A percentile compares a stretch with the other conserved stretches of the same genome.
These are phyloP conservation scores for Vaucheria bursata DNA, from an alignment of 352 stramenopile species.

Conservation along the genomic window DNA sequence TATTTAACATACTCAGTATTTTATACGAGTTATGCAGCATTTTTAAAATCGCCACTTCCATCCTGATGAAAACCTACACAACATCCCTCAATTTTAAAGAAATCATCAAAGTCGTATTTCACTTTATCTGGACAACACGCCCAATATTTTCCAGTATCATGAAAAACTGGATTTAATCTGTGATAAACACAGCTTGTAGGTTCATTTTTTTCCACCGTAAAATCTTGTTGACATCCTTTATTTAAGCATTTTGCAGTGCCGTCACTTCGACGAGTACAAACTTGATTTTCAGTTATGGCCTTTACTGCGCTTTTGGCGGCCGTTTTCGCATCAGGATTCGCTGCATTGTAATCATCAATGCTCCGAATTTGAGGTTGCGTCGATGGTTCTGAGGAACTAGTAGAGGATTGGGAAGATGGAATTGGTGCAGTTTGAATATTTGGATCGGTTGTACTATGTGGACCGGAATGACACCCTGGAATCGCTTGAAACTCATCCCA, in stretches of 20 bases:
- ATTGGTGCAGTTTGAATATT: slow-evolving; percentile 65
- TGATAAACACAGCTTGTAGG: slow-evolving; percentile 64
- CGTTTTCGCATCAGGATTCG: slow-evolving; percentile 74
- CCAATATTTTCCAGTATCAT: slow-evolving; percentile 84
- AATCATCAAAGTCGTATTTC: slow-evolving; percentile 89
- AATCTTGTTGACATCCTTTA: slow-evolving; percentile 80
- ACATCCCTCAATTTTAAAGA: slow-evolving; percentile 75
- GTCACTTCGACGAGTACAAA: slow-evolving; percentile 58
- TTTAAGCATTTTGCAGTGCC: slow-evolving; percentile 77
- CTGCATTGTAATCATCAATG: slow-evolving; percentile 80
- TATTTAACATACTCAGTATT: no score
- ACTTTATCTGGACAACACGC: slow-evolving; percentile 78
- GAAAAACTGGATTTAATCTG: slow-evolving; percentile 73
- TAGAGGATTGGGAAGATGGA: slow-evolving; percentile 60
- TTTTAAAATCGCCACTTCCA: slow-evolving; percentile 47
- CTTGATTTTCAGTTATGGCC: slow-evolving; percentile 19
- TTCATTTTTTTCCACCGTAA: slow-evolving; percentile 72
- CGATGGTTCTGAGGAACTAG: slow-evolving; percentile 13
- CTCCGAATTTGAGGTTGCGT: background rate
- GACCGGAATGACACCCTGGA: slow-evolving; percentile 47
- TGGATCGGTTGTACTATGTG: slow-evolving; percentile 53
- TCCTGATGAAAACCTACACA: slow-evolving; percentile 68
- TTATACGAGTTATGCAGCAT: background rate
- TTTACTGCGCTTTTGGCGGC: slow-evolving; percentile 49
- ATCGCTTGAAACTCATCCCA: slow-evolving; percentile 80